A percentile compares a stretch with the other conserved stretches of the same genome.
These are phyloP conservation scores for Lagenidium giganteum DNA, from an alignment of 352 stramenopile genomes.

Conservation along the genomic window DNA sequence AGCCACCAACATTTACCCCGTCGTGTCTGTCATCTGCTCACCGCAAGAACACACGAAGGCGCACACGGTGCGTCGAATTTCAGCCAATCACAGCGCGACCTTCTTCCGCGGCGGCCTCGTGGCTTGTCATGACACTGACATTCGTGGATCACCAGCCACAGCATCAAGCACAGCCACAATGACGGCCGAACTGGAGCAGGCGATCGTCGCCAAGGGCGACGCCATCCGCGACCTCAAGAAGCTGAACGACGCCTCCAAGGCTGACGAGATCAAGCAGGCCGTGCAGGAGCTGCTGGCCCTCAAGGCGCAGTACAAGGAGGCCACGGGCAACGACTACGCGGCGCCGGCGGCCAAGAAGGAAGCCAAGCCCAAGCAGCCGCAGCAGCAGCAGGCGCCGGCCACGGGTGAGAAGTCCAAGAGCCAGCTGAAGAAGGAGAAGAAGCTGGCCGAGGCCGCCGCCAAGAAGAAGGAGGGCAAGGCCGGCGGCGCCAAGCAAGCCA, in stretches of 20 bases:
- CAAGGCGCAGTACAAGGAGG: conserved; percentile 57
- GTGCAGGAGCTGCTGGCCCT: conserved; percentile 44
- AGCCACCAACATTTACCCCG: too few relatives aligned
- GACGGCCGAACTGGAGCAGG: conserved; percentile 22
- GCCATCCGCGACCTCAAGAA: conserved; percentile 81
- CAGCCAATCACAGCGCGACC: too few relatives aligned
- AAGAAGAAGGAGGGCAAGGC: conserved; percentile 51
- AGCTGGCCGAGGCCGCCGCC: conserved; percentile 60
- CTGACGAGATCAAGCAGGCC: conserved; percentile 21
- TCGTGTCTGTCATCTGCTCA: too few relatives aligned
- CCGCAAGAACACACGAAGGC: too few relatives aligned
- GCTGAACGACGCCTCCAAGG: conserved; percentile 46
- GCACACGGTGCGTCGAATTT: too few relatives aligned
- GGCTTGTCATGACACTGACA: too few relatives aligned
- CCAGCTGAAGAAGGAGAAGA: conserved; percentile 88
- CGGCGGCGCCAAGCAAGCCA: conserved; percentile 20
- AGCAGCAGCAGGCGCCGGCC: conserved; percentile 10
- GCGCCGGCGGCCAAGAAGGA: conserved; percentile 38
- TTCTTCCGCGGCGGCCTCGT: too few relatives aligned
- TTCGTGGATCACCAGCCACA: too few relatives aligned
- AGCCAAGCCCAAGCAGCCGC: conserved; percentile 13
- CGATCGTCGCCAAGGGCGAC: conserved; percentile 26
- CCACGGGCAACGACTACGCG: conserved; percentile 69
- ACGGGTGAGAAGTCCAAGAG: conserved; percentile 68
- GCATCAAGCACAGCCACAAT: conserved; percentile 8